Percentiles rank a stretch among this genome's conserved stretches.
Conservation (phyloP, 1,284 basidiomycete genomes). For the Sanghuangporus baumii region DNA sequence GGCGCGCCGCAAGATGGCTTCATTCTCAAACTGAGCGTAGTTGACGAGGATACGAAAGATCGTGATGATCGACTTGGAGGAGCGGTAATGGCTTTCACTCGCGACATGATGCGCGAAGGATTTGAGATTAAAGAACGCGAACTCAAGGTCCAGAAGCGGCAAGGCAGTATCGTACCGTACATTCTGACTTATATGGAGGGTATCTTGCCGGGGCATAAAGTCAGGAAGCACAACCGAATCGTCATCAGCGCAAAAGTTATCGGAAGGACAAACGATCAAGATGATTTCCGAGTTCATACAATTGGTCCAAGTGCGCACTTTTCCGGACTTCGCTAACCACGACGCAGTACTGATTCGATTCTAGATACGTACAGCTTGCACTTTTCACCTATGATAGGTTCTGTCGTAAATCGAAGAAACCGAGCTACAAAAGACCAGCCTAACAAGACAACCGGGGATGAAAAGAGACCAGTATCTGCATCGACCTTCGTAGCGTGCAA, state of each 20-base stretch:
- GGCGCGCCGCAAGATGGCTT: slow-evolving; percentile 37
- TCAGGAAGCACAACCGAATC: slow-evolving; percentile 26
- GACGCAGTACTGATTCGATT: neutral
- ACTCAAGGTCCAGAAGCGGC: slow-evolving; percentile 32
- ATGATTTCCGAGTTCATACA: slow-evolving; percentile 36
- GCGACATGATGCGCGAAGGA: slow-evolving; percentile 19
- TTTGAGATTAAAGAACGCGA: slow-evolving; percentile 24
- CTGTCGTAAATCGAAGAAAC: slow-evolving; percentile 21
- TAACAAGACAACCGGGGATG: slow-evolving; percentile 9
- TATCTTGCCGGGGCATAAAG: slow-evolving; percentile 21
- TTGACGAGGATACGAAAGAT: slow-evolving; percentile 39
- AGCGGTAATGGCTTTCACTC: slow-evolving; percentile 24
- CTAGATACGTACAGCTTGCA: slow-evolving; percentile 29
- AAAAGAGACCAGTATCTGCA: slow-evolving; percentile 15
- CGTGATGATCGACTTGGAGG: slow-evolving; percentile 41
- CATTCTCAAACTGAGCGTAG: slow-evolving; percentile 29
- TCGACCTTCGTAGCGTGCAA: slow-evolving; percentile 41
- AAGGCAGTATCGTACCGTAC: slow-evolving; percentile 30
- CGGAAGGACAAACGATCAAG: slow-evolving; percentile 29
- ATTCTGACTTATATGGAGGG: slow-evolving; percentile 28
- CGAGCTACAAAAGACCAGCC: slow-evolving; percentile 13
- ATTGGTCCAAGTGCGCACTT: slow-evolving; percentile 31
- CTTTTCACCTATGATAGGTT: slow-evolving; percentile 30
- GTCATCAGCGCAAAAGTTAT: slow-evolving; percentile 32
- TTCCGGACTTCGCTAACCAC: neutral